phyloP scores from a whole-genome alignment of 2,329 filamentous ascomycete species.

The Tolypocladium amazonense region DNA sequence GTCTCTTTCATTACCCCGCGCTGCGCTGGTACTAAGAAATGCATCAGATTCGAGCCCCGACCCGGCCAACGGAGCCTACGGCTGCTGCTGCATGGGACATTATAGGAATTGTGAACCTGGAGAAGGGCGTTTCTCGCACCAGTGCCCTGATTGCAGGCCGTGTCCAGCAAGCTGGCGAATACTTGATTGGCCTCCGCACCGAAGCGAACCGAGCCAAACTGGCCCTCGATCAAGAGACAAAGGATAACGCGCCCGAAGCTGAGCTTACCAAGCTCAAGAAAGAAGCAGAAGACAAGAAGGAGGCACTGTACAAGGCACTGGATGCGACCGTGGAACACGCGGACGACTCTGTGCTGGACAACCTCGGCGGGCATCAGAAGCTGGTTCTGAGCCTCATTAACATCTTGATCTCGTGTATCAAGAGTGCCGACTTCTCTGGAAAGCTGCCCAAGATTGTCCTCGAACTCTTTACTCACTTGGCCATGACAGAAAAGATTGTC shows the following conservation, averaged over 20 bases:
- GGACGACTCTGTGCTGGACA: slow-evolving; percentile 44
- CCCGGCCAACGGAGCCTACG: slow-evolving; percentile 31
- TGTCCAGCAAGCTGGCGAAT: slow-evolving; percentile 40
- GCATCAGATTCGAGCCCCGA: slow-evolving; percentile 27
- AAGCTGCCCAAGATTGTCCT: slow-evolving; percentile 45
- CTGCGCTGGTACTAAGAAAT: slow-evolving; percentile 3
- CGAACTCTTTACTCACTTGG: slow-evolving; percentile 50
- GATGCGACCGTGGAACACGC: slow-evolving; percentile 44
- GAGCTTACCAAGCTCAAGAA: slow-evolving; percentile 27
- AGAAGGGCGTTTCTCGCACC: slow-evolving; percentile 25
- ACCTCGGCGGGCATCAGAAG: slow-evolving; percentile 46
- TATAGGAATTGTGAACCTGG: slow-evolving; percentile 37
- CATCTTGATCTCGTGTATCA: slow-evolving; percentile 42
- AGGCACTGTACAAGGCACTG: slow-evolving; percentile 38
- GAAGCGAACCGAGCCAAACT: slow-evolving; percentile 37
- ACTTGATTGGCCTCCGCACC: slow-evolving; percentile 35
- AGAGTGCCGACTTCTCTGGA: slow-evolving; percentile 39
- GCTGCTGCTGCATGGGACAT: slow-evolving; percentile 43
- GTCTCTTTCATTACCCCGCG: neutral
- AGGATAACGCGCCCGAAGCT: slow-evolving; percentile 27
- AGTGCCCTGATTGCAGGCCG: slow-evolving; percentile 31
- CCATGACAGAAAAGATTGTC: slow-evolving; percentile 49
- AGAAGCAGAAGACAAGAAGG: slow-evolving; percentile 32
- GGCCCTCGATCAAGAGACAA: slow-evolving; percentile 30
- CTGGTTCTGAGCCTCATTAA: slow-evolving; percentile 44